Conservation (phyloP, 805 yeast genomes). For the Candida stauntonica region DNA sequence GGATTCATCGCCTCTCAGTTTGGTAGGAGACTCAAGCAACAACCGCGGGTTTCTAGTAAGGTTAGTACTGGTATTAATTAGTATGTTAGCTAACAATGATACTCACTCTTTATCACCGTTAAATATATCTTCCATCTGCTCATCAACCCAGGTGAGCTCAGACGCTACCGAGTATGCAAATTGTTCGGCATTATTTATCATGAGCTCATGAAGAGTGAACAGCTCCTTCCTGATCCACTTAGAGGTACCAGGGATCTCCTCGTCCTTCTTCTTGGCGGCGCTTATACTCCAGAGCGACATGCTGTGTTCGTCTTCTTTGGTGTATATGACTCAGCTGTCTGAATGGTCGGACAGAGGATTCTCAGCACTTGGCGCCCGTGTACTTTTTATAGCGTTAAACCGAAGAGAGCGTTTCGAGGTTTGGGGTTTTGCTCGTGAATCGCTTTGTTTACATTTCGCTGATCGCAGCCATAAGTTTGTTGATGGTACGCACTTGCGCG, state of each 20-base stretch:
- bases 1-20: conserved; percentile 24
- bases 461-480: too few relatives aligned
- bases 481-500: too few relatives aligned
- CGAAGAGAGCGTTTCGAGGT: too few relatives aligned
- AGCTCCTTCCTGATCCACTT: conserved; percentile 47
- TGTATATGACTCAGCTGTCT: too few relatives aligned
- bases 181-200: conserved; percentile 35
- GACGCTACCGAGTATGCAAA: conserved; percentile 36
- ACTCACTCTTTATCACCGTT: conserved; percentile 25
- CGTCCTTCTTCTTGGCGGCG: conserved; percentile 26
- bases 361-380: too few relatives aligned
- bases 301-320: not conserved
- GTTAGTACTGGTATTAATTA: too few relatives aligned
- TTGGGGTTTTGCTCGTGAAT: too few relatives aligned
- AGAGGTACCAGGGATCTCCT: conserved; percentile 45
- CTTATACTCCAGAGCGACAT: conserved; percentile 29
- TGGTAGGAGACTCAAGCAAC: conserved; percentile 25
- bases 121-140: conserved; percentile 36
- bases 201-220: conserved; percentile 34
- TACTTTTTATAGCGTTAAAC: too few relatives aligned
- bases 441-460: too few relatives aligned
- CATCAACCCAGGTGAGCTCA: conserved; percentile 38
- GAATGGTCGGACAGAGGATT: too few relatives aligned
- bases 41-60: conserved; percentile 22
- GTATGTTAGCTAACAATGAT: too few relatives aligned